phyloP scores from a whole-genome alignment of 129 eudicot species.

The Cynara cardunculus region DNA sequence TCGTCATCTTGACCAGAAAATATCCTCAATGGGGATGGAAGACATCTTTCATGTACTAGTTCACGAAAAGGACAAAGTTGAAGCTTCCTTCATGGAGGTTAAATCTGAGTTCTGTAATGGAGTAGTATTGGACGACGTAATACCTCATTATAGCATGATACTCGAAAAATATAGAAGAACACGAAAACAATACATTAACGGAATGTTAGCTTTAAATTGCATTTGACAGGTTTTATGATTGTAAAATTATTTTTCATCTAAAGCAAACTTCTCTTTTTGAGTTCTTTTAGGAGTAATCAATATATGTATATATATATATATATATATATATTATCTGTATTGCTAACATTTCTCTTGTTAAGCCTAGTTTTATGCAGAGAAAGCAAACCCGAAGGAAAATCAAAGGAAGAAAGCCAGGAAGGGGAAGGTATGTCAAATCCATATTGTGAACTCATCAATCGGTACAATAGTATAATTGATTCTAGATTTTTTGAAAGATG shows the following conservation, averaged over 20 bases:
- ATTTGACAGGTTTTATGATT: conserved; percentile 1
- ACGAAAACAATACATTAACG: conserved; percentile 50
- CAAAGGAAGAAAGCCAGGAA: neutral
- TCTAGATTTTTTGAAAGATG: conserved; percentile 16
- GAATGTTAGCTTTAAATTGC: conserved; percentile 50
- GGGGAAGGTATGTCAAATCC: neutral
- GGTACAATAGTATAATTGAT: conserved; percentile 14
- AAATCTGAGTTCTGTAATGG: conserved; percentile 56
- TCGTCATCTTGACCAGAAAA: conserved; percentile 32
- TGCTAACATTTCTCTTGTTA: neutral
- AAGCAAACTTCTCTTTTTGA: neutral
- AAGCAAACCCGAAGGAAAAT: neutral
- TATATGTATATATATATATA: too few relatives aligned
- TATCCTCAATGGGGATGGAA: conserved; percentile 12
- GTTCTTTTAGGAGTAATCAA: neutral
- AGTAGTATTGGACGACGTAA: conserved; percentile 46
- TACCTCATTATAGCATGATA: conserved; percentile 34
- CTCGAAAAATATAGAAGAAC: conserved; percentile 56
- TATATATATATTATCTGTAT: neutral
- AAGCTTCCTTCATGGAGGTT: conserved; percentile 51
- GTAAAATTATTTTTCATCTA: neutral
- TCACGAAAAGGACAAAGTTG: conserved; percentile 38
- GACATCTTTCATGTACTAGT: conserved; percentile 13
- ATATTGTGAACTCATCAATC: neutral
- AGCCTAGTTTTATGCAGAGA: conserved; percentile 14